A percentile compares a stretch with the other conserved stretches of the same genome.
These are phyloP conservation scores for Dinochytrium kinnereticum DNA, from an alignment of 371 early-diverging fungal genomes.

Conservation along the genomic window DNA sequence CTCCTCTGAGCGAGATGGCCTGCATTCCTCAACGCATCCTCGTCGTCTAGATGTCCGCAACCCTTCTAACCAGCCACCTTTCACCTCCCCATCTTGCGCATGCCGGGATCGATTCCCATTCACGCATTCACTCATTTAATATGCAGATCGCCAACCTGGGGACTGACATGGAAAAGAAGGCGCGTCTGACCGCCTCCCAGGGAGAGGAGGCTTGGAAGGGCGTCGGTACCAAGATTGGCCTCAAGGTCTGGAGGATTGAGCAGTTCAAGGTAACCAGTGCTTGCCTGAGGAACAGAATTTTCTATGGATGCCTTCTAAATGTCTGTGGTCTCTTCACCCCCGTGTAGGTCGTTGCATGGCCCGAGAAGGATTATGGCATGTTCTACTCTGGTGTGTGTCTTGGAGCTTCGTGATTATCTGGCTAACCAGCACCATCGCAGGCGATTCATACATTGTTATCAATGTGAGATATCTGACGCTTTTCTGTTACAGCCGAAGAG, in stretches of 20 bases:
- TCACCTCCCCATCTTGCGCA: neutral
- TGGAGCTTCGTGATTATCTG: neutral
- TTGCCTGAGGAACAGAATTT: no score
- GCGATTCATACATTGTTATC: conserved; percentile 81
- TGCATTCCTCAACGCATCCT: neutral
- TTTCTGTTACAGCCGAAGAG: no score
- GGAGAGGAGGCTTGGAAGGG: conserved; percentile 75
- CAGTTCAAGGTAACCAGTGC: conserved; percentile 57
- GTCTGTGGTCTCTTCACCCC: neutral
- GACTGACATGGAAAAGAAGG: conserved; percentile 71
- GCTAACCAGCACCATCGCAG: conserved; percentile 7
- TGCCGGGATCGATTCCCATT: neutral
- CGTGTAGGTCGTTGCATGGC: conserved; percentile 59
- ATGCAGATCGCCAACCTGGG: conserved; percentile 59
- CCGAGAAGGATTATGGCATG: conserved; percentile 66
- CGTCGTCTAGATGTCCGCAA: neutral
- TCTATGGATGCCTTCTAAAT: neutral
- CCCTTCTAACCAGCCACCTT: no score
- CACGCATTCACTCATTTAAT: neutral
- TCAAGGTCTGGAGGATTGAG: conserved; percentile 84
- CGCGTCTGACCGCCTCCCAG: conserved; percentile 71
- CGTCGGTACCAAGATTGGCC: conserved; percentile 64
- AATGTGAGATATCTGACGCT: conserved; percentile 55
- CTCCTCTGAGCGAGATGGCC: neutral
- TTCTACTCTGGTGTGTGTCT: conserved; percentile 65